phyloP scores from a whole-genome alignment of 345 rosid genomes.

The Bruguiera parviflora region DNA sequence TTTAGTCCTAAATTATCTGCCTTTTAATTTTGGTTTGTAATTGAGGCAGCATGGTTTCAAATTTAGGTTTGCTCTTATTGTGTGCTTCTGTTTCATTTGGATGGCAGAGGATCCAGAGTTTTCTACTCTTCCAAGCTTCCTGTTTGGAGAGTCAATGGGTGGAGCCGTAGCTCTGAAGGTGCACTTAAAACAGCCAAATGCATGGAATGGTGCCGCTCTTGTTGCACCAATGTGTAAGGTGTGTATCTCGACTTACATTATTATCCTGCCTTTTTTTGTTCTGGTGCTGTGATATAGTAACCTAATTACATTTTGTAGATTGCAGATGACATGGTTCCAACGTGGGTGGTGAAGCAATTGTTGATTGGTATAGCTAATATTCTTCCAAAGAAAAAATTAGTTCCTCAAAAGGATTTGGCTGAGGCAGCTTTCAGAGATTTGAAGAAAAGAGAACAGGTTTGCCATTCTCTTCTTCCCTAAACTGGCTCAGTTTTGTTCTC shows the following conservation, averaged over 20 bases:
- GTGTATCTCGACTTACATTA: conserved; percentile 23
- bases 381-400: conserved; percentile 78
- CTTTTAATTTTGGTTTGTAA: background rate
- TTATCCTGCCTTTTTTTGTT: background rate
- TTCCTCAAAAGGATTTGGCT: conserved; percentile 85
- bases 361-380: conserved; percentile 67
- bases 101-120: conserved; percentile 59
- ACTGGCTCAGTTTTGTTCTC: background rate
- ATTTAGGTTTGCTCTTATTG: conserved; percentile 3
- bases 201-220: conserved; percentile 86
- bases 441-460: conserved; percentile 61
- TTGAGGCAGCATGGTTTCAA: background rate
- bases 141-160: conserved; percentile 93
- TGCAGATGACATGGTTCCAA: conserved; percentile 85
- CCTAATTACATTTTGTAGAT: conserved; percentile 39
- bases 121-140: conserved; percentile 62
- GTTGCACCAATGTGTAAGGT: conserved; percentile 99
- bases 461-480: background rate
- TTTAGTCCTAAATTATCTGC: background rate
- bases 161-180: conserved; percentile 92
- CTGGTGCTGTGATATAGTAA: background rate
- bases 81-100: conserved; percentile 18
- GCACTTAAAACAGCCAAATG: conserved; percentile 77
- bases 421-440: conserved; percentile 67
- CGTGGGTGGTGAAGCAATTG: conserved; percentile 47